phyloP scores from a whole-genome alignment of 1,139 yeast genomes.

The Candida glucosophila region DNA sequence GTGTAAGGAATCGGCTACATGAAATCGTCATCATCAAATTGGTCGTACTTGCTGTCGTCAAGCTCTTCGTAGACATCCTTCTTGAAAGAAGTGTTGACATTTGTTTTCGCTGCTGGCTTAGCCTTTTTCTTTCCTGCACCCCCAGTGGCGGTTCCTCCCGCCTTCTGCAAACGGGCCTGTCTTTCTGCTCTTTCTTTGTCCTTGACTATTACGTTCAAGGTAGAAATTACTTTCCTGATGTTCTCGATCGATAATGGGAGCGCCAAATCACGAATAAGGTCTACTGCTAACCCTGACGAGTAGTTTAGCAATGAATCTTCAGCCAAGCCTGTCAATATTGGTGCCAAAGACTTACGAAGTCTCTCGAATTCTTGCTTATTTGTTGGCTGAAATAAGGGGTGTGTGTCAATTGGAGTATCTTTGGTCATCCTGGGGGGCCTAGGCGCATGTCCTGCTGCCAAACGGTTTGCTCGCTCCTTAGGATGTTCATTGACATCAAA shows the following conservation, averaged over 20 bases:
- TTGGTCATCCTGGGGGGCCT: constrained; percentile 33
- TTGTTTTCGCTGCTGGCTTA: constrained; percentile 64
- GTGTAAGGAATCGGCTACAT: too few relatives aligned
- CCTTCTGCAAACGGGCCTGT: constrained; percentile 66
- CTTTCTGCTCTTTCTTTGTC: constrained; percentile 90
- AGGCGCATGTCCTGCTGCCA: constrained; percentile 37
- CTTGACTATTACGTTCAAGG: constrained; percentile 70
- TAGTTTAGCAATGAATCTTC: constrained; percentile 61
- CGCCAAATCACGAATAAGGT: constrained; percentile 75
- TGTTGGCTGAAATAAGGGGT: constrained; percentile 74
- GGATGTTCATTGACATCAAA: constrained; percentile 52
- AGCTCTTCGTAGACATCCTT: constrained; percentile 60
- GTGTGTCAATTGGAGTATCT: constrained; percentile 63
- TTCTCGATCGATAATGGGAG: constrained; percentile 78
- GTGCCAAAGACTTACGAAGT: constrained; percentile 68
- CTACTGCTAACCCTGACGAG: constrained; percentile 70
- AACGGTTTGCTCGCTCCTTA: constrained; percentile 50
- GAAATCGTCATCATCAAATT: constrained; percentile 73
- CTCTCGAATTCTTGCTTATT: constrained; percentile 77
- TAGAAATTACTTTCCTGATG: constrained; percentile 76
- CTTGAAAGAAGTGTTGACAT: constrained; percentile 71
- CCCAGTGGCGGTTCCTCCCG: constrained; percentile 83
- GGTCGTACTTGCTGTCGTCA: constrained; percentile 40
- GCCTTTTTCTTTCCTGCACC: constrained; percentile 96
- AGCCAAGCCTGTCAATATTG: constrained; percentile 57